These are phyloP conservation scores for Trematosphaeria pertusa DNA, from an alignment of 2,329 filamentous ascomycete genomes.

Conservation along the genomic window DNA sequence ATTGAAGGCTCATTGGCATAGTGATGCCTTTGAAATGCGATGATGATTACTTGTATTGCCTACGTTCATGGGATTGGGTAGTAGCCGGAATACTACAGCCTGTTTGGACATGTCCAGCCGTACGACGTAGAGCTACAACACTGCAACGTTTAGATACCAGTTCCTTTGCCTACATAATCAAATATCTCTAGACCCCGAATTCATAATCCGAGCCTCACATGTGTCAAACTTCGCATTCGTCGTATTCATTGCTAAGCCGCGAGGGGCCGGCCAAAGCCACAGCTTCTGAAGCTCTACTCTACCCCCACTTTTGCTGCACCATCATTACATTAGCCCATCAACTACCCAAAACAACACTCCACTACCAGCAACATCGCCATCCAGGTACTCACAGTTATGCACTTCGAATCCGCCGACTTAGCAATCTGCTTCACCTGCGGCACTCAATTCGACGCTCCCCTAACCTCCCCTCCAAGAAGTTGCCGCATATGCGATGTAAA, in stretches of 20 bases:
- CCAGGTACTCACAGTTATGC: no score
- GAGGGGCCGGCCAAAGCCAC: conserved; percentile 7
- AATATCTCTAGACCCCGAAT: not conserved
- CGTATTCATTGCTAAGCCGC: conserved; percentile 12
- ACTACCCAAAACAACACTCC: not conserved
- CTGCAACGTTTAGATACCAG: conserved; percentile 1
- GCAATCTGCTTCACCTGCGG: conserved; percentile 74
- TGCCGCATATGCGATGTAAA: conserved; percentile 77
- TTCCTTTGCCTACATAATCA: not conserved
- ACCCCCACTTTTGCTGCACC: conserved; percentile 5
- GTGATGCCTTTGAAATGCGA: not conserved
- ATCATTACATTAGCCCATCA: not conserved
- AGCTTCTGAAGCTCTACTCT: not conserved
- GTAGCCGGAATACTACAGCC: not conserved
- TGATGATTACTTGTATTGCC: not conserved
- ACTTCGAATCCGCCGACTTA: conserved; percentile 46
- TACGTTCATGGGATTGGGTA: no score
- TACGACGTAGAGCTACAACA: no score
- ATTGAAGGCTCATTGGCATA: conserved; percentile 64
- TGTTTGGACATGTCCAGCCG: no score
- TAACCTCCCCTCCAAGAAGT: conserved; percentile 56
- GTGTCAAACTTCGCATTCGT: not conserved
- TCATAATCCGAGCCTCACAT: not conserved
- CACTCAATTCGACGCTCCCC: conserved; percentile 68
- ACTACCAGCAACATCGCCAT: not conserved